A percentile compares a stretch with the other conserved stretches of the same genome.
phyloP scores from a whole-genome alignment of 1,139 yeast genomes.

The Yamadazyma mexicana region DNA sequence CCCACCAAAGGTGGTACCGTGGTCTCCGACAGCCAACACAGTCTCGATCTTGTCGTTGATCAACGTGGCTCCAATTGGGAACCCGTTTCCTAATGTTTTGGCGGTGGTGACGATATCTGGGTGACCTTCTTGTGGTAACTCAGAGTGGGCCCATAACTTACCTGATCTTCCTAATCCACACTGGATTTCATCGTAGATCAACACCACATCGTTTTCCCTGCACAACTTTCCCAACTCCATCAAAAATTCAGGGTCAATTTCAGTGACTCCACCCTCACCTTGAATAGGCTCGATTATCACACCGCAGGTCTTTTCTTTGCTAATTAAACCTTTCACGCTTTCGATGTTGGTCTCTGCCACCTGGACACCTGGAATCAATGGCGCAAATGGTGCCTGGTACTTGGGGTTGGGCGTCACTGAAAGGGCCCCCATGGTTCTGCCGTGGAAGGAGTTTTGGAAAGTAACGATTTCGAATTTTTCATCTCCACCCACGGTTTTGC shows the following conservation, averaged over 20 bases:
- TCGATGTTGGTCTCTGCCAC: constrained; percentile 61
- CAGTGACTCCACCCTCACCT: constrained; percentile 95
- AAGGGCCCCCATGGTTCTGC: constrained; percentile 90
- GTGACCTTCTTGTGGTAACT: constrained; percentile 72
- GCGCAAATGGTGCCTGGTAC: constrained; percentile 87
- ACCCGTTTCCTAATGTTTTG: constrained; percentile 96
- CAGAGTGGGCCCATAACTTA: constrained; percentile 86
- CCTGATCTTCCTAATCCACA: constrained; percentile 97
- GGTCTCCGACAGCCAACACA: constrained; percentile 83
- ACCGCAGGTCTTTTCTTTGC: constrained; percentile 75
- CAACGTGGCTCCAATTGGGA: constrained; percentile 94
- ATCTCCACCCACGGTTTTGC: constrained; percentile 49
- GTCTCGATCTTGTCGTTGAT: constrained; percentile 76
- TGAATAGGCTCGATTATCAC: constrained; percentile 95
- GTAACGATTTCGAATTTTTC: constrained; percentile 76
- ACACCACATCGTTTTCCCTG: constrained; percentile 64
- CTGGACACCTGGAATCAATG: constrained; percentile 82
- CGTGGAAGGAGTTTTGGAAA: constrained; percentile 90
- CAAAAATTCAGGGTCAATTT: constrained; percentile 64
- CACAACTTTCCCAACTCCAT: constrained; percentile 67
- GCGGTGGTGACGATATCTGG: constrained; percentile 96
- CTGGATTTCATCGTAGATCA: constrained; percentile 94
- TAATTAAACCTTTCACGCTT: constrained; percentile 58
- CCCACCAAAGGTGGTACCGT: constrained; percentile 98
- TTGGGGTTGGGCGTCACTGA: constrained; percentile 91